phyloP scores from a whole-genome alignment of 1,284 basidiomycete genomes.

The Porogramme epimiltina region DNA sequence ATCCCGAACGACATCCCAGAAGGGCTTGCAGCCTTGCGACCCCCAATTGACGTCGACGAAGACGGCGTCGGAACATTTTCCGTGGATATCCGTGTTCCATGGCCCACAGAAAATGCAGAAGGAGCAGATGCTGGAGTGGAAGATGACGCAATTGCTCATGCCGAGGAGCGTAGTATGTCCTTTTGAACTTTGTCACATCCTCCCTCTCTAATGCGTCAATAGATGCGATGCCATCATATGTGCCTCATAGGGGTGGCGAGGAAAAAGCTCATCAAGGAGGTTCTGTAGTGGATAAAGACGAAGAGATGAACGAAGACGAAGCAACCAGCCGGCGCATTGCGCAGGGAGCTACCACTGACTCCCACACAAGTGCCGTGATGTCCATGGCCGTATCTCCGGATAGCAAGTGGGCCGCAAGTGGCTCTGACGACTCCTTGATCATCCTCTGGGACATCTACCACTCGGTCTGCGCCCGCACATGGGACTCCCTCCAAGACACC shows the following conservation, averaged over 20 bases:
- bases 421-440: slow-evolving; percentile 25
- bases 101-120: too few relatives aligned
- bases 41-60: slow-evolving; percentile 3
- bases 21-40: not conserved
- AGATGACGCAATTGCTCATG: too few relatives aligned
- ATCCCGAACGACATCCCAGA: slow-evolving; percentile 2
- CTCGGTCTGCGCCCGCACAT: slow-evolving; percentile 9
- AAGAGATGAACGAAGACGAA: not conserved
- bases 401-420: slow-evolving; percentile 22
- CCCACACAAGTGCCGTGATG: slow-evolving; percentile 10
- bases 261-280: too few relatives aligned
- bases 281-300: too few relatives aligned
- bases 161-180: too few relatives aligned
- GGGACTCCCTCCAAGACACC: slow-evolving; percentile 6
- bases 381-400: slow-evolving; percentile 24
- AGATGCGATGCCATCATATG: too few relatives aligned
- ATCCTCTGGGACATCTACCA: slow-evolving; percentile 22
- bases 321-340: not conserved
- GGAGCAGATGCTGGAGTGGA: not conserved
- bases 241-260: too few relatives aligned
- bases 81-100: not conserved
- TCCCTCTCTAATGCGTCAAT: too few relatives aligned
- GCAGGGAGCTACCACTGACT: not conserved
- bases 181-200: too few relatives aligned
- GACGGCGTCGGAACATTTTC: not conserved